These are phyloP conservation scores for Taphrina sp. DNA, from an alignment of 1,139 yeast genomes.

Conservation along the genomic window DNA sequence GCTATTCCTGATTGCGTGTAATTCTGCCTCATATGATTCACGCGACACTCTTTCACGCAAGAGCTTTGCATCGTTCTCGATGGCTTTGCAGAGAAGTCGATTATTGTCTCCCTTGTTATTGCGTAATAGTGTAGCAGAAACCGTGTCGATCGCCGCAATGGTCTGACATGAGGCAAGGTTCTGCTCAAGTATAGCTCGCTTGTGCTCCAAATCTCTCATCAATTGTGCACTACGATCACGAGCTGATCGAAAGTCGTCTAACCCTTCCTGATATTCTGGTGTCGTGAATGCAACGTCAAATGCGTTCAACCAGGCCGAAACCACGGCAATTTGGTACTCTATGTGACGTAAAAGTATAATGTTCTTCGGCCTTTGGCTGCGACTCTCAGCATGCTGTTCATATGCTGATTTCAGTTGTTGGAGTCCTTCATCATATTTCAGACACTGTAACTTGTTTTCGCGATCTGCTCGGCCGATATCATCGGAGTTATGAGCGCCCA, in stretches of 20 bases:
- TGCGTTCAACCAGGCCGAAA: constrained; percentile 24
- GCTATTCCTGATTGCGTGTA: constrained; percentile 6
- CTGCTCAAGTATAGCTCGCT: constrained; percentile 15
- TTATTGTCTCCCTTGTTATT: constrained; percentile 19
- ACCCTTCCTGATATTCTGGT: constrained; percentile 19
- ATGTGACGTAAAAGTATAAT: constrained; percentile 8
- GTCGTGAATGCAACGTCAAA: constrained; percentile 11
- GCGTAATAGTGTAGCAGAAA: constrained; percentile 20
- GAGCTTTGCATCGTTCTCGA: constrained; percentile 23
- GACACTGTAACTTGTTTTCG: constrained; percentile 20
- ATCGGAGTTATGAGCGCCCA: constrained; percentile 31
- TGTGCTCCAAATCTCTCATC: constrained; percentile 19
- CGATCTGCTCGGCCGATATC: constrained; percentile 18
- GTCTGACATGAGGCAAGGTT: constrained; percentile 24
- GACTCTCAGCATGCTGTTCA: constrained; percentile 6
- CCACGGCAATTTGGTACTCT: constrained; percentile 9
- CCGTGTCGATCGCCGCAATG: constrained; percentile 27
- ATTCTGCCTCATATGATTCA: constrained; percentile 21
- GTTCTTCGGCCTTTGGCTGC: constrained; percentile 21
- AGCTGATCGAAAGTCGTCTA: constrained; percentile 12
- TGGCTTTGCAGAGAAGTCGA: constrained; percentile 25
- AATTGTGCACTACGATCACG: constrained; percentile 4
- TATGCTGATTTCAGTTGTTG: constrained; percentile 23
- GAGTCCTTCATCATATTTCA: constrained; percentile 23
- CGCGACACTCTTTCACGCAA: constrained; percentile 13